Percentiles rank a stretch among this genome's conserved stretches.
These are phyloP conservation scores for Phytophthora cactorum DNA, from an alignment of 352 stramenopile species.

Conservation along the genomic window DNA sequence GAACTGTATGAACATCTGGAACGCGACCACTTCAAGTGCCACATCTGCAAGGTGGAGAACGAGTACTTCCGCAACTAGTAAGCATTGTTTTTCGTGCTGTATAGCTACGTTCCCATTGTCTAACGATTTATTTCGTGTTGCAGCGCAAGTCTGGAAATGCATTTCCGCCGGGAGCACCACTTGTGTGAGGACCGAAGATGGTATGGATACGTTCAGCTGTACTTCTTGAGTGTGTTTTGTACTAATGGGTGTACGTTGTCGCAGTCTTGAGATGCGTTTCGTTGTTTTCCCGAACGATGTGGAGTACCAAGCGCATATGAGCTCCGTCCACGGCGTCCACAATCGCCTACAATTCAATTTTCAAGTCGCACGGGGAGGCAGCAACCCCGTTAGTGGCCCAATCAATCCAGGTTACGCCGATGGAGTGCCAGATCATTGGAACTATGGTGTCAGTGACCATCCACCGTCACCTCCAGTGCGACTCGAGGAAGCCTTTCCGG, in stretches of 20 bases:
- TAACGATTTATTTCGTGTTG: conserved; percentile 27
- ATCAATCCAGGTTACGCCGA: conserved; percentile 29
- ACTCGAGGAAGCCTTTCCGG: conserved; percentile 72
- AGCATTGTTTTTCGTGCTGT: conserved; percentile 20
- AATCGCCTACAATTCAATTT: conserved; percentile 83
- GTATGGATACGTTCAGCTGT: conserved; percentile 36
- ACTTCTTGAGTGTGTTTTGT: not conserved
- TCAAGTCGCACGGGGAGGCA: conserved; percentile 62
- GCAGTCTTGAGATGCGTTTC: conserved; percentile 82
- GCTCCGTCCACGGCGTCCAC: conserved; percentile 71
- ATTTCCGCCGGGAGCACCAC: conserved; percentile 86
- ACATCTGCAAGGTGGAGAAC: conserved; percentile 89
- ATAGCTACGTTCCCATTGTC: not conserved
- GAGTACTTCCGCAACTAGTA: conserved; percentile 93
- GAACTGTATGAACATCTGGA: conserved; percentile 89
- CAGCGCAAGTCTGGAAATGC: conserved; percentile 80
- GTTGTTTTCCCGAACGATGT: conserved; percentile 89
- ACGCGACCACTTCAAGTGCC: conserved; percentile 91
- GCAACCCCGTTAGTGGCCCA: conserved; percentile 58
- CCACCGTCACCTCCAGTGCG: conserved; percentile 27
- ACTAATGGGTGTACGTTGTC: conserved; percentile 9
- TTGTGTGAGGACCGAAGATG: conserved; percentile 87
- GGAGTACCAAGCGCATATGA: conserved; percentile 89
- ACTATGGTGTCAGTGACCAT: conserved; percentile 47
- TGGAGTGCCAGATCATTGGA: conserved; percentile 68